phyloP scores from a whole-genome alignment of 257 asterid genomes.

The Solanum commersonii region DNA sequence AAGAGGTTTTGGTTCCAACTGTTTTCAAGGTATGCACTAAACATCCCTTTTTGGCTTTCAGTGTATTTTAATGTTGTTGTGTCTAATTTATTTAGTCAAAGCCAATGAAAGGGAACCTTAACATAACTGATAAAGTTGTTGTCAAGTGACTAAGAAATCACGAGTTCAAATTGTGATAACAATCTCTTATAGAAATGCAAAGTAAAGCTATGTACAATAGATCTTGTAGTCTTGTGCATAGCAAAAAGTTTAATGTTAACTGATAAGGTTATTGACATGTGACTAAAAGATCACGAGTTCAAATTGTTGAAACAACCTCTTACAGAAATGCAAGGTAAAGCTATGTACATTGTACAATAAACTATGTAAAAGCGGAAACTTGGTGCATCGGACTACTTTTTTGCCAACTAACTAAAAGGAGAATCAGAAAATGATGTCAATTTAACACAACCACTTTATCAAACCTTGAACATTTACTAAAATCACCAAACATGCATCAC shows the following conservation, averaged over 20 bases:
- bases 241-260: neutral
- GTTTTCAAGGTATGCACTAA: neutral
- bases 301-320: neutral
- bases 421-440: neutral
- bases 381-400: neutral
- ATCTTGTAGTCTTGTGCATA: neutral
- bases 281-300: neutral
- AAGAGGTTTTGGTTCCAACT: neutral
- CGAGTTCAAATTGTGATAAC: too few relatives aligned
- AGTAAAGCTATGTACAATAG: neutral
- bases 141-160: too few relatives aligned
- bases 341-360: neutral
- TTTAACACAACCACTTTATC: neutral
- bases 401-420: neutral
- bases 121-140: neutral
- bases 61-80: neutral
- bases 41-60: neutral
- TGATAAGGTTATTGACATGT: neutral
- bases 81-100: neutral
- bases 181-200: neutral
- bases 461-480: neutral
- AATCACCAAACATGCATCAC: neutral
- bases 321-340: fast-evolving
- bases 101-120: neutral
- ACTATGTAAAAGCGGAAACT: neutral